These are phyloP conservation scores for Ceratocystis albifundus DNA, from an alignment of 2,329 filamentous ascomycete genomes.

Conservation along the genomic window DNA sequence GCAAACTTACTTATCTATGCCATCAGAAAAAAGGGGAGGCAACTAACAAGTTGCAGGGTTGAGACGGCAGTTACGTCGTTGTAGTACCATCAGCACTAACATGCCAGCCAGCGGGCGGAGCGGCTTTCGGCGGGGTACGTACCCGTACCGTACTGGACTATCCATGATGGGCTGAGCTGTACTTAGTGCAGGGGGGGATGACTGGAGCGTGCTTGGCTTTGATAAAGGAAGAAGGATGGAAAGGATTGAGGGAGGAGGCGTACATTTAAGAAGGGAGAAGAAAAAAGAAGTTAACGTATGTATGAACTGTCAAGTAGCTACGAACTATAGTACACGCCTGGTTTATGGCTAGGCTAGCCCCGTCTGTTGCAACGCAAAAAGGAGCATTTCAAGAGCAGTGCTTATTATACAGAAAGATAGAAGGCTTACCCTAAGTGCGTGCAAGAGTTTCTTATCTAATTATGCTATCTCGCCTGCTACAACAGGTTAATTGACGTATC, in stretches of 20 bases:
- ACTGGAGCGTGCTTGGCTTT: background rate
- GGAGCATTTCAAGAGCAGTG: no score
- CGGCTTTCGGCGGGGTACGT: constrained; percentile 7
- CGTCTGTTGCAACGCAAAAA: no score
- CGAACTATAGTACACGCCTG: no score
- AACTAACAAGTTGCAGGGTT: background rate
- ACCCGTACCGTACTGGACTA: no score
- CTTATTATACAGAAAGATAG: no score
- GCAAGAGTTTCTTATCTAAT: no score
- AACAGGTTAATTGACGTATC: no score
- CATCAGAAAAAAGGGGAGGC: background rate
- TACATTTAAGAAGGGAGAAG: background rate
- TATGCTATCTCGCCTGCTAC: no score
- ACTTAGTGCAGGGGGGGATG: no score
- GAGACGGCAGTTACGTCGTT: background rate
- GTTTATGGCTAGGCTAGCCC: no score
- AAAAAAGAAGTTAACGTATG: background rate
- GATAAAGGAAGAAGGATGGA: constrained; percentile 6
- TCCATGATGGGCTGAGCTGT: no score
- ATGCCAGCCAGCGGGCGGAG: background rate
- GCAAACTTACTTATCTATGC: constrained; percentile 7
- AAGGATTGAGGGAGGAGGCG: background rate
- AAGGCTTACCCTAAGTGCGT: no score
- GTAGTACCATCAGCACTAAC: background rate
- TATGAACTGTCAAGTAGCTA: background rate